Percentiles rank a stretch among this genome's conserved stretches.
These are phyloP conservation scores for Scedosporium minutisporum DNA, from an alignment of 2,329 filamentous ascomycete species.

Conservation along the genomic window DNA sequence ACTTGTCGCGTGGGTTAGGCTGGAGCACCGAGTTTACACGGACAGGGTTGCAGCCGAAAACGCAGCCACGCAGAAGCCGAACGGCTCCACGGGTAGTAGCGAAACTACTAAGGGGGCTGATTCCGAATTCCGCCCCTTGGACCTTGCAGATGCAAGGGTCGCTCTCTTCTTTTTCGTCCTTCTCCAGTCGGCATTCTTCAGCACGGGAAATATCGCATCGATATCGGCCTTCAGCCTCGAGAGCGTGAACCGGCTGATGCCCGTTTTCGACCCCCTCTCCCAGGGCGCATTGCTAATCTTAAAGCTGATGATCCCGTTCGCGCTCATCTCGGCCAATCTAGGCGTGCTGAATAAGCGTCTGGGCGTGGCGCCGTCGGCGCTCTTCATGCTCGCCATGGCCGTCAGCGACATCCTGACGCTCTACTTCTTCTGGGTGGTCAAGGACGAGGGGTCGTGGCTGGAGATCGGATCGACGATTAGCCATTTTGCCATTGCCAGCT, in stretches of 20 bases:
- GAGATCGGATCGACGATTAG: slow-evolving; percentile 96
- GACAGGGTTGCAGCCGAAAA: slow-evolving; percentile 9
- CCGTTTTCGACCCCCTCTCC: slow-evolving; percentile 86
- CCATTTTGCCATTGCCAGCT: slow-evolving; percentile 87
- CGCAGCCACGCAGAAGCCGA: not conserved
- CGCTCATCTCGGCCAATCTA: slow-evolving; percentile 84
- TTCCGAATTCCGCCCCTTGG: slow-evolving; percentile 51
- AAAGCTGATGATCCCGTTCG: slow-evolving; percentile 90
- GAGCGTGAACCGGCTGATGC: slow-evolving; percentile 76
- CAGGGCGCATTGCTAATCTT: slow-evolving; percentile 79
- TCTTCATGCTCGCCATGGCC: slow-evolving; percentile 93
- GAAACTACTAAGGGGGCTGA: slow-evolving; percentile 11
- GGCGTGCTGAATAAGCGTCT: slow-evolving; percentile 81
- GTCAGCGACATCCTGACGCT: slow-evolving; percentile 85
- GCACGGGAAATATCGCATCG: slow-evolving; percentile 91
- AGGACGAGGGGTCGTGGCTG: slow-evolving; percentile 92
- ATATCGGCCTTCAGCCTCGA: slow-evolving; percentile 90
- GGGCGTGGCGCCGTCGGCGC: slow-evolving; percentile 72
- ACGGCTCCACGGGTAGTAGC: not conserved
- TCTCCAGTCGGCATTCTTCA: slow-evolving; percentile 92
- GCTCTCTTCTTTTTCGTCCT: slow-evolving; percentile 93
- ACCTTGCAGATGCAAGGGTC: slow-evolving; percentile 74
- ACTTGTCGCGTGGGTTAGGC: slow-evolving; percentile 79
- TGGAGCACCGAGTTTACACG: slow-evolving; percentile 63
- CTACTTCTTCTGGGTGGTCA: slow-evolving; percentile 96